phyloP scores from a whole-genome alignment of 2,329 filamentous ascomycete genomes.

The Penicillium paneum region DNA sequence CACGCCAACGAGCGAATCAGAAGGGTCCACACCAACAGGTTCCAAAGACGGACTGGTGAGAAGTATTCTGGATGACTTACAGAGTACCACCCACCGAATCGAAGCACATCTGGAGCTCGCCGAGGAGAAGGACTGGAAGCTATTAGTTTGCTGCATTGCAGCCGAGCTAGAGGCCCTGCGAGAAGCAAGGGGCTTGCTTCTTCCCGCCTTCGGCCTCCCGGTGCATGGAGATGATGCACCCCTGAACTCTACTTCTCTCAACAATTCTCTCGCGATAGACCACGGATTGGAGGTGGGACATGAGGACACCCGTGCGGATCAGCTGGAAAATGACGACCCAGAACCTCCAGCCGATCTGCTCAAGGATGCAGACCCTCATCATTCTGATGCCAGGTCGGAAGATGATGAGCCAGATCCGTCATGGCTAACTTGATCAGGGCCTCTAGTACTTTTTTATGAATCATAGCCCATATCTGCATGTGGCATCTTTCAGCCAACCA shows the following conservation, averaged over 20 bases:
- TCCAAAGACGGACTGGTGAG: conserved; percentile 26
- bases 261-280: conserved; percentile 7
- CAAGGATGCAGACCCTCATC: conserved; percentile 26
- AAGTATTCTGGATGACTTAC: conserved; percentile 46
- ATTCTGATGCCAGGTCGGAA: conserved; percentile 30
- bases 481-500: not conserved
- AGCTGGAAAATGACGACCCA: conserved; percentile 29
- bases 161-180: conserved; percentile 58
- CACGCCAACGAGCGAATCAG: conserved; percentile 15
- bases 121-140: conserved; percentile 56
- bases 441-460: conserved; percentile 5
- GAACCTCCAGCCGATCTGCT: conserved; percentile 39
- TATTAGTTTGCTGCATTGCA: conserved; percentile 60
- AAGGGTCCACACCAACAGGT: conserved; percentile 11
- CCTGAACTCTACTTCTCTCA: conserved; percentile 10
- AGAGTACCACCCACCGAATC: conserved; percentile 46
- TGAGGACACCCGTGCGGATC: conserved; percentile 13
- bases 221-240: conserved; percentile 15
- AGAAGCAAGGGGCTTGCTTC: conserved; percentile 39
- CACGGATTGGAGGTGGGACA: not conserved
- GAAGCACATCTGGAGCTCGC: conserved; percentile 51
- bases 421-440: conserved; percentile 37
- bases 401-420: conserved; percentile 46
- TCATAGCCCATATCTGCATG: not conserved
- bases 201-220: conserved; percentile 32